These are phyloP conservation scores for Trametes cinnabarina DNA, from an alignment of 768 basidiomycete species.

Conservation along the genomic window DNA sequence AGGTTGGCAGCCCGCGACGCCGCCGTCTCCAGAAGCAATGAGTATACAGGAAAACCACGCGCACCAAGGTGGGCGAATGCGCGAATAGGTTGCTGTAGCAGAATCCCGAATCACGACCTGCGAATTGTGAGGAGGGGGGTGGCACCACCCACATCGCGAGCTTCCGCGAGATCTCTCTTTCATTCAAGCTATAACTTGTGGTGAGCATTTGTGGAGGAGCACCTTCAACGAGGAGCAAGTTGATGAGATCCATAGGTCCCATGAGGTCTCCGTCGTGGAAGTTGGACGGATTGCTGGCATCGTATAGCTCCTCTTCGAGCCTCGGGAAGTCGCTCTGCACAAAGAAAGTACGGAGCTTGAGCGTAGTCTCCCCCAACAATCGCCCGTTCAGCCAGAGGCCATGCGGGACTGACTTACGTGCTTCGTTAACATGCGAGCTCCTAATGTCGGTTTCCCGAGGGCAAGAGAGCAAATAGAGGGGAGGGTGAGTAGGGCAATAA, in stretches of 20 bases:
- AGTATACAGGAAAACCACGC: constrained; percentile 34
- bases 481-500: constrained; percentile 5
- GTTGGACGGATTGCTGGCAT: constrained; percentile 36
- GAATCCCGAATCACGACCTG: constrained; percentile 41
- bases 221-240: constrained; percentile 23
- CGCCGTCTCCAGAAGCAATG: constrained; percentile 38
- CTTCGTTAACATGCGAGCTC: constrained; percentile 27
- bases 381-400: constrained; percentile 26
- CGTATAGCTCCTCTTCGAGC: constrained; percentile 33
- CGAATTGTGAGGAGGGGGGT: constrained; percentile 47
- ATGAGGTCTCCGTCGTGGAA: constrained; percentile 37
- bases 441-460: constrained; percentile 19
- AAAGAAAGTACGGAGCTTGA: constrained; percentile 38
- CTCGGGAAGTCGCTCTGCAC: constrained; percentile 33
- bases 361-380: constrained; percentile 24
- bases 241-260: constrained; percentile 33
- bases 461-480: constrained; percentile 13
- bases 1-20: constrained; percentile 29
- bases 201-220: constrained; percentile 32
- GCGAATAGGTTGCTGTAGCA: constrained; percentile 31
- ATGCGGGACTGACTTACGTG: constrained; percentile 22
- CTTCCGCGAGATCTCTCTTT: constrained; percentile 40
- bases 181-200: constrained; percentile 45
- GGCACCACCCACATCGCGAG: constrained; percentile 26
- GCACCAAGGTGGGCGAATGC: constrained; percentile 35